Conservation (phyloP, 1,284 basidiomycete genomes). For the Pisolithus thermaeus region DNA sequence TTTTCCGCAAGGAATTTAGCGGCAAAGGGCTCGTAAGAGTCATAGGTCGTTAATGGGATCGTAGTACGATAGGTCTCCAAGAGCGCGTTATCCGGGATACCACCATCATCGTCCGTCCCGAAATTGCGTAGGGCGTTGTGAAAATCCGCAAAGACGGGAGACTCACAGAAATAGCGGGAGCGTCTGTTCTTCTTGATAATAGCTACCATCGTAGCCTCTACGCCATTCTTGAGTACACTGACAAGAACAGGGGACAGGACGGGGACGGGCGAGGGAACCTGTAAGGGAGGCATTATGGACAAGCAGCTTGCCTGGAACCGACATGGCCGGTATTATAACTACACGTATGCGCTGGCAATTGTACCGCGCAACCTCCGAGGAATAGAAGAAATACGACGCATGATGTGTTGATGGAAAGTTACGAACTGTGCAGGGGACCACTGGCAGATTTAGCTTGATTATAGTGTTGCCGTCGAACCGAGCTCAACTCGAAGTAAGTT, state of each 20-base stretch:
- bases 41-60: conserved; percentile 13
- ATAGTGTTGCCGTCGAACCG: too few species aligned
- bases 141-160: conserved; percentile 9
- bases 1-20: conserved; percentile 9
- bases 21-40: conserved; percentile 12
- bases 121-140: conserved; percentile 5
- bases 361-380: too few species aligned
- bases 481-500: too few species aligned
- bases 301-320: too few species aligned
- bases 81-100: conserved; percentile 3
- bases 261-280: conserved; percentile 2
- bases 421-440: too few species aligned
- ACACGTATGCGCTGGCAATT: too few species aligned
- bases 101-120: background rate
- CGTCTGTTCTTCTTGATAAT: conserved; percentile 9
- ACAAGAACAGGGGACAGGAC: conserved; percentile 11
- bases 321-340: too few species aligned
- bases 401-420: too few species aligned
- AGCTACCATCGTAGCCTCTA: background rate
- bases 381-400: too few species aligned
- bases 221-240: conserved; percentile 2
- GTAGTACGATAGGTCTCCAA: conserved; percentile 7
- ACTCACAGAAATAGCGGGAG: conserved; percentile 7
- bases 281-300: background rate
- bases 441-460: too few species aligned